Evolutionary conservation across 352 stramenopile species (phyloP).

Genomic region (Phytophthora multivora): DNA sequence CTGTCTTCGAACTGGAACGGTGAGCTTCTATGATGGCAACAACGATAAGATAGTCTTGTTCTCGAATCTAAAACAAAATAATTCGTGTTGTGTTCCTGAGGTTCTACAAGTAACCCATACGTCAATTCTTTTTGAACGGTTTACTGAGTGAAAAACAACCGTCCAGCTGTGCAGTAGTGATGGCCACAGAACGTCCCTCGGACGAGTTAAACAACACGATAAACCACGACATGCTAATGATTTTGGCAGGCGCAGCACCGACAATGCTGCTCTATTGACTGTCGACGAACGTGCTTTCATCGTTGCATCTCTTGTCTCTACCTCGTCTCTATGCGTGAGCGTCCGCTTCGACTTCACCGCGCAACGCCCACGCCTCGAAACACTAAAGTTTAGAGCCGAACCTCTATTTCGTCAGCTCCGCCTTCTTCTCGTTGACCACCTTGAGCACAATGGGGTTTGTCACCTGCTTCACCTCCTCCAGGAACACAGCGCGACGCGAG

Average conservation of each 20-base stretch:
- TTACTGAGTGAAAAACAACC: too few species aligned
- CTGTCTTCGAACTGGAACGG: not conserved
- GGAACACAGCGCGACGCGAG: conserved; percentile 44
- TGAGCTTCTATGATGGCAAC: not conserved
- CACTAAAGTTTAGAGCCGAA: conserved; percentile 4
- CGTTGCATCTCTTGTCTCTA: conserved; percentile 33
- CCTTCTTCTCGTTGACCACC: conserved; percentile 67
- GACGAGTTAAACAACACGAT: conserved; percentile 14
- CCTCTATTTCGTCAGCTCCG: conserved; percentile 59
- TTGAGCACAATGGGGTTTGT: conserved; percentile 64
- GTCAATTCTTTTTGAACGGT: too few species aligned
- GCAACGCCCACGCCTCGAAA: conserved; percentile 19
- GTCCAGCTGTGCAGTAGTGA: too few species aligned
- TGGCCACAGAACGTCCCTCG: too few species aligned
- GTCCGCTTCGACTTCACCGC: not conserved
- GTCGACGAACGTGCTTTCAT: conserved; percentile 17
- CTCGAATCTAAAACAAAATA: too few species aligned
- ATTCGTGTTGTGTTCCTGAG: too few species aligned
- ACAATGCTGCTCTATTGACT: conserved; percentile 42
- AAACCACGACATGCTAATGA: conserved; percentile 19
- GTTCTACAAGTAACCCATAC: too few species aligned
- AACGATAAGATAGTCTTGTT: too few species aligned
- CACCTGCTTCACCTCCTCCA: conserved; percentile 57
- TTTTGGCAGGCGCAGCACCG: conserved; percentile 28
- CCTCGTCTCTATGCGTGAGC: conserved; percentile 26